These are phyloP conservation scores for Acer saccharum DNA, from an alignment of 345 rosid species.

Conservation along the genomic window DNA sequence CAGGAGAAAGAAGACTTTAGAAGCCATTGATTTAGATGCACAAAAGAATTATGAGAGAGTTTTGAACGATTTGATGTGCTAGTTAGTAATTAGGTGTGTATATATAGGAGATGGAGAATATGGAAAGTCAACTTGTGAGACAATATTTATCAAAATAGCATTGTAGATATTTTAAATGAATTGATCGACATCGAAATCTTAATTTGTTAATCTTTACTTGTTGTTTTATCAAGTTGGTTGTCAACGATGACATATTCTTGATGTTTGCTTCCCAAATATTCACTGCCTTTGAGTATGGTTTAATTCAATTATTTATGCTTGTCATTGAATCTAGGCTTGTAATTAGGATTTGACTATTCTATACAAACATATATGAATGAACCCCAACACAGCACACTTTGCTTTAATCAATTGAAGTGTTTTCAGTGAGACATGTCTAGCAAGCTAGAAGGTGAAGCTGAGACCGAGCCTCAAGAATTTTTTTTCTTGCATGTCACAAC, in stretches of 20 bases:
- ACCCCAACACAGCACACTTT: background rate
- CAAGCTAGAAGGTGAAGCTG: background rate
- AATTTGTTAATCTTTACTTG: too few relatives aligned
- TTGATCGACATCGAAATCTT: background rate
- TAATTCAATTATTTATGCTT: background rate
- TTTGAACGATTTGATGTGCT: slow-evolving; percentile 5
- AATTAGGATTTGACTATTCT: background rate
- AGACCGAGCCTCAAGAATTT: background rate
- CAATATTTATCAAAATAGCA: slow-evolving; percentile 5
- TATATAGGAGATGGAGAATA: background rate
- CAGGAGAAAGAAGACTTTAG: slow-evolving; percentile 14
- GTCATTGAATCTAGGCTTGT: background rate
- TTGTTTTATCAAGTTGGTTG: background rate
- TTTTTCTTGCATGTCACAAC: background rate
- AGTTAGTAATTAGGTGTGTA: slow-evolving; percentile 2
- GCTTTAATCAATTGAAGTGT: background rate
- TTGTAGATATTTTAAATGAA: background rate
- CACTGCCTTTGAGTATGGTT: background rate
- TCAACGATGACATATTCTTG: background rate
- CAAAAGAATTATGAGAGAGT: background rate
- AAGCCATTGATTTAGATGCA: slow-evolving; percentile 18
- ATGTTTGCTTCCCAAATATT: too few relatives aligned
- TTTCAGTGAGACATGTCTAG: background rate
- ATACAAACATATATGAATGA: background rate
- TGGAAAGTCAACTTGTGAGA: slow-evolving; percentile 25